Evolutionary conservation across 148 eudicot species (phyloP), one percentile per base, ranked within the genome.

Genomic region (Heliamphora exappendiculata): DNA sequence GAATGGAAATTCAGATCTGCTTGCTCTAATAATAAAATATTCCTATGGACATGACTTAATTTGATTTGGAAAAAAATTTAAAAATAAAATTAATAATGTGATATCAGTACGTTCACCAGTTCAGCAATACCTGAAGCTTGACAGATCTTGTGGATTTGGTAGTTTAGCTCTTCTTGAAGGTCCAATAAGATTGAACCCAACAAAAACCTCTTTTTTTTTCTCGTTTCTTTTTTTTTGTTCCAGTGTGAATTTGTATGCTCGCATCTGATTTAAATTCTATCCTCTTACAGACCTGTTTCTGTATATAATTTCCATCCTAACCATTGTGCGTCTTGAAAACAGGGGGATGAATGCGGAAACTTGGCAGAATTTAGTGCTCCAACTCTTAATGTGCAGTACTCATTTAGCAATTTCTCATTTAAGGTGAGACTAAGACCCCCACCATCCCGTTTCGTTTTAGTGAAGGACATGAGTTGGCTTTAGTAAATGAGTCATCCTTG

Each of bases 351-450:
- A 79, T 96, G 88, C 50, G 93, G 95, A 50, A 83, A 89, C 81
- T 81, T 93, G 82, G 89, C 97, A 53, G 99, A 96, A 0, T 96
- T 96, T 76, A 82, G 85, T 77, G 86, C 78, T 62, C 90, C 90
- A 67, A 62, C 79, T 68, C 91, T 85, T 60, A 62, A 86, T 13
- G 84, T 84, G 79, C 86, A 84, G 80, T 93, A 88, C 83, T 95
- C 99, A 45, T 96, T 96, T 89, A 96, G 97, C 82, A 96, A 96
- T 81, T 96, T 96, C 83, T 96, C 99, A 49, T 96, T 96, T 64
- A 96, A 96, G 99, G 99, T 96, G 74, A 85, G 85, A 68, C 75
- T 80, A 24, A 3, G 33, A n/a, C 31, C 29, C 47, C 5, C 22
- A 10, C 28, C 3, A 10, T 16, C 44, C 29, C 33, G 44, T 34